Evolutionary conservation across 2,329 filamentous ascomycete genomes (phyloP), one percentile per base, ranked within the genome.

Genomic region (Microdochium trichocladiopsis): DNA sequence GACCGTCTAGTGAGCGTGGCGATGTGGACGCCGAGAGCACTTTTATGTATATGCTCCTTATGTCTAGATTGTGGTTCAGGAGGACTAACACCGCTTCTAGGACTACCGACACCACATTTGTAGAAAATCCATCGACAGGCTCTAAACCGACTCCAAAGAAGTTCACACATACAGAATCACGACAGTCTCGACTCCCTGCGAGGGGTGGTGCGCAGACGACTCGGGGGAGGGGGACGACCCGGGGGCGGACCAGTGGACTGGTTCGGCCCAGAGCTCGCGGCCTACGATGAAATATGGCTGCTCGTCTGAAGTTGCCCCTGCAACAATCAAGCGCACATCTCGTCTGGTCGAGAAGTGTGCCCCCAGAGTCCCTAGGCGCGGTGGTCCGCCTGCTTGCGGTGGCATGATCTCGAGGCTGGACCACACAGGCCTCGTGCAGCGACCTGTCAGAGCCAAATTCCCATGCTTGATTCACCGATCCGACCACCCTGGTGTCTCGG

Each of bases 31-130:
- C 69, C 16, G 92, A 96, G 60, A 88, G 87, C 50, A 96, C 92
- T 1, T 96, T 96, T 63, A 82, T 96, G 85, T 88, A 72, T 69
- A 81, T 70, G 4, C 11, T 23, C n/a, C 23, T n/a, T 25, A 23
- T 28, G 49, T 25, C 55, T 49, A 37, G 12, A 56, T 61, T 23
- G 2, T 14, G 52, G 60, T 47, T 48, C 51, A 54, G 56, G 24
- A 31, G 45, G 49, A 56, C 62, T 58, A 54, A 63, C 55, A 52
- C 50, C 51, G 51, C 54, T 57, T 50, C 56, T 59, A 93, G 88
- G 78, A 96, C 92, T 23, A 95, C 90, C 11, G 91, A 96, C 64
- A 95, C 87, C 5, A 90, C 89, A 1, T 96, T 96, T 63, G 83
- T 96, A 52, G 90, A 96, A 31, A 89, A 96, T 61, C 92, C 91